These are phyloP conservation scores for Stachybotrys chlorohalonatus DNA, from an alignment of 2,329 filamentous ascomycete species.

Conservation along the genomic window DNA sequence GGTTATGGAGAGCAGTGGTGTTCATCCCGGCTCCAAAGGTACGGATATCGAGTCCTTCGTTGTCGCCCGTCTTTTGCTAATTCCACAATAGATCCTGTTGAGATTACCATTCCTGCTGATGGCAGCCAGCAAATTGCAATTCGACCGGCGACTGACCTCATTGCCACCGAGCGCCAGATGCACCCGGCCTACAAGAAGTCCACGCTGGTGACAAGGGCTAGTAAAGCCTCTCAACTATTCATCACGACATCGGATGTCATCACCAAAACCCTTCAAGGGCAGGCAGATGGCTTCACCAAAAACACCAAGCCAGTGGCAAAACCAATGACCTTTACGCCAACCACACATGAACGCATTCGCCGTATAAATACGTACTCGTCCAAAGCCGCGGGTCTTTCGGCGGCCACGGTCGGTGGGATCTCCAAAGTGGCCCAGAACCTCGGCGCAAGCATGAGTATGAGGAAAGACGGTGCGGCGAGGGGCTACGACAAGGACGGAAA, in stretches of 20 bases:
- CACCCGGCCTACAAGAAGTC: constrained; percentile 92
- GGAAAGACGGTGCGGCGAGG: constrained; percentile 42
- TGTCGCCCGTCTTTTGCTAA: background rate
- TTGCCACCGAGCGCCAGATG: constrained; percentile 63
- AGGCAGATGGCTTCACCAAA: constrained; percentile 72
- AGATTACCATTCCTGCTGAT: constrained; percentile 64
- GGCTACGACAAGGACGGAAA: constrained; percentile 65
- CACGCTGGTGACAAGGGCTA: constrained; percentile 76
- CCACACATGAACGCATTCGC: constrained; percentile 76
- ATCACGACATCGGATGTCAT: constrained; percentile 79
- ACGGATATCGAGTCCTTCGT: constrained; percentile 16
- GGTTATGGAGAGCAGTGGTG: constrained; percentile 64
- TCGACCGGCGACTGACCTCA: constrained; percentile 38
- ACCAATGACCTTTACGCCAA: constrained; percentile 79
- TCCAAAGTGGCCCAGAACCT: constrained; percentile 81
- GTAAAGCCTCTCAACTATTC: constrained; percentile 81
- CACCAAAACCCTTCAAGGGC: constrained; percentile 64
- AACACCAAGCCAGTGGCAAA: constrained; percentile 69
- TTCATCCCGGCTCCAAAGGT: constrained; percentile 91
- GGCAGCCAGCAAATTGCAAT: constrained; percentile 57
- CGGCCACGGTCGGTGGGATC: constrained; percentile 81
- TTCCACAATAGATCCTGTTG: constrained; percentile 53
- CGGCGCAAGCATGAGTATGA: constrained; percentile 59
- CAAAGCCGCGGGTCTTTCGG: constrained; percentile 67
- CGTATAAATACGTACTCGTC: constrained; percentile 83